Base-by-base conservation (phyloP, 768 basidiomycete species). In the Naganishia onofrii region DNA sequence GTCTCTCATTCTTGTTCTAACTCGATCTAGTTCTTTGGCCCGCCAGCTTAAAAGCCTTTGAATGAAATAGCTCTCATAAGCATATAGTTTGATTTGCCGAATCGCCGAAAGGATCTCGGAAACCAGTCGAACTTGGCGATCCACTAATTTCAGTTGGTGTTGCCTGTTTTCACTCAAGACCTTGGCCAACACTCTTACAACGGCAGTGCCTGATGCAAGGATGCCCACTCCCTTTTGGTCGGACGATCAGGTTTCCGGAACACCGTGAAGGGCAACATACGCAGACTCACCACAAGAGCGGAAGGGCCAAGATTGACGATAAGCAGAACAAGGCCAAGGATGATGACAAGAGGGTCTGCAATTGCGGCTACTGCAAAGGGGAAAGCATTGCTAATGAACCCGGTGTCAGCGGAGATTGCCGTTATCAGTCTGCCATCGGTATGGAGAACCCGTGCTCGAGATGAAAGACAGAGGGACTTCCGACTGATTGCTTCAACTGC, bases 41-140 rank as follows among this genome's bases (percentile, higher is more conserved):
- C 80, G 68, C 44, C 78, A 68, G 0, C 67, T 70, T 9, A 73
- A 58, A 38, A 79, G 70, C 31, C 75, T 70, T 0, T 65, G 34
- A 13, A 70, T 73, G 57, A 81, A 81, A 58, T 74, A 77, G 32
- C 64, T 67, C 74, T 87, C 87, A 85, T 86, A 88, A 0, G 85
- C 86, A 74, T 87, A 88, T 34, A 84, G 81, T 78, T 89, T 89
- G 74, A 89, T 83, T 3, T 88, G 82, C 4, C 88, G 84, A 68
- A 89, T 88, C 52, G 86, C 87, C 77, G 88, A 87, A 15, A 91
- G 80, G 1, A 89, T 84, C 79, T 90, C 90, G 0, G 85, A 87
- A 0, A 86, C 84, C 29, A 89, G 82, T 19, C 88, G 82, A 17
- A 90, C 86, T 12, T 89, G 85, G 56, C 83, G 83, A 74, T 91